phyloP scores from a whole-genome alignment of 805 yeast genomes.

The Candida glaebosa region DNA sequence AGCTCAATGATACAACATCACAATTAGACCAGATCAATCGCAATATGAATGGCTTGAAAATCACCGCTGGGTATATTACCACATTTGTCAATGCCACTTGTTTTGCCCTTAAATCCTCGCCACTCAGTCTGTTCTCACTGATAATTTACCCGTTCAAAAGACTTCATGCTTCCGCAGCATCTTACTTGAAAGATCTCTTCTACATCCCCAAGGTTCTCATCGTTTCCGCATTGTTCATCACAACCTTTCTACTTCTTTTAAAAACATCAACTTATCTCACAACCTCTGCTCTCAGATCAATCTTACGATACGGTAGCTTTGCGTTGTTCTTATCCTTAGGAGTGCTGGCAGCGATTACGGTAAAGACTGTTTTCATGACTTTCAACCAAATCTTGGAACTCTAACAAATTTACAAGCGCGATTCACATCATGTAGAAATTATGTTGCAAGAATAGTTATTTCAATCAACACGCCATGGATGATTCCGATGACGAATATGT shows the following conservation, averaged over 20 bases:
- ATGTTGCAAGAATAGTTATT: neutral
- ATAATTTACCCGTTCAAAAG: neutral
- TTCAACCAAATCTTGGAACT: neutral
- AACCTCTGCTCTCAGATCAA: neutral
- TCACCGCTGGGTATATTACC: neutral
- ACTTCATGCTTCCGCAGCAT: neutral
- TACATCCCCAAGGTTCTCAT: neutral
- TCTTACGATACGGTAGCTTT: neutral
- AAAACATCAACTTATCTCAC: too few relatives aligned
- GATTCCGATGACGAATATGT: slow-evolving; percentile 38
- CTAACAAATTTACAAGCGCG: neutral
- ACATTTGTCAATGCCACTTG: neutral
- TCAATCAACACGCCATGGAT: slow-evolving; percentile 14
- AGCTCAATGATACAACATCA: neutral
- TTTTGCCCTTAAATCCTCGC: neutral
- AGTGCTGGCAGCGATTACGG: neutral
- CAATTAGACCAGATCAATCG: neutral
- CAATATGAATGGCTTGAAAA: neutral
- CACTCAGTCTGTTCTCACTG: neutral
- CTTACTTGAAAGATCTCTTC: neutral
- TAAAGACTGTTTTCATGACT: neutral
- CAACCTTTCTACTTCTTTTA: neutral
- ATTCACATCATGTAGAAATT: neutral
- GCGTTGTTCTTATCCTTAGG: neutral
- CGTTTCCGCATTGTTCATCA: neutral